Evolutionary conservation across 2,329 filamentous ascomycete genomes (phyloP), one percentile per base, ranked within the genome.

Genomic region (Arthroderma sp.): DNA sequence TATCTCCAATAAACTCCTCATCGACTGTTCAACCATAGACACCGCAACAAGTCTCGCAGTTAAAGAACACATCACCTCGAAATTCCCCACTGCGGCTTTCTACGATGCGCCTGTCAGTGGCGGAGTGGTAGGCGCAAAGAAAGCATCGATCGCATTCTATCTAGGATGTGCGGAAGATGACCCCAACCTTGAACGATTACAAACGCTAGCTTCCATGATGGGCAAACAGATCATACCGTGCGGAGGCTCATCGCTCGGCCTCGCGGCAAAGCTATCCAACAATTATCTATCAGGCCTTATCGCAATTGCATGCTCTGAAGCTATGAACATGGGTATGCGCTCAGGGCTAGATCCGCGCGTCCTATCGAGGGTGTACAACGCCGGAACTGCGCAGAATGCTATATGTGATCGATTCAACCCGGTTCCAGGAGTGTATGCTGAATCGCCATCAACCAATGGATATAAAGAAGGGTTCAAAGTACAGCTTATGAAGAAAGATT

Each of bases 201-300:
- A 58, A n/a, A 48, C 54, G 15, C 52, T 78, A 4, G 58, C 77
- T 28, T 50, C 59, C 8, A 57, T 69, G 36, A 77, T 79, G 71
- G 75, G 75, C 29, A 64, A 64, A 38, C 62, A 71, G 42, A 59
- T 76, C 36, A 71, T 79, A 41, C 63, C 73, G 4, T 79, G 75
- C 51, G 75, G 75, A 3, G 73, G 68, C 0, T 68, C 72, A 0
- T 71, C 70, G 0, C 63, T 77, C 0, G 75, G 76, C 0, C 66
- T 80, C 3, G 70, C 73, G 0, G 74, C 75, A 0, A 80, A 79
- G 57, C 59, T 79, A 4, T 75, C 69, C 44, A 80, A 80, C 54
- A 80, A 80, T 52, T 80, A 80, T 56, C 66, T 72, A 40, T 75
- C 70, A 0, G 74, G 73, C 1, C 61, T 77, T 22, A 78, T 79